Evolutionary conservation across 805 yeast species (phyloP).

Genomic region (Candida tammaniensis): DNA sequence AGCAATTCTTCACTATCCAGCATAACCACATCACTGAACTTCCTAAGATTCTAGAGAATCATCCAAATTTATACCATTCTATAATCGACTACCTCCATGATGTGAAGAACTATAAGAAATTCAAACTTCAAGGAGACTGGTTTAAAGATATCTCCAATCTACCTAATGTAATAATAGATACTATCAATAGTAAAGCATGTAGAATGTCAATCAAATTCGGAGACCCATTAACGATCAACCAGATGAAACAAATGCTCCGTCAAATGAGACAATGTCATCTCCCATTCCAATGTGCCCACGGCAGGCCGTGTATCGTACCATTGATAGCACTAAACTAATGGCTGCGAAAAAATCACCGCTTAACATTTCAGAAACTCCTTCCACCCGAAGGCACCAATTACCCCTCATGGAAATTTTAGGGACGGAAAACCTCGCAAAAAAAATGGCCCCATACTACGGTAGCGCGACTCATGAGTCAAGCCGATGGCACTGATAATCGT

Average conservation of each 20-base stretch:
- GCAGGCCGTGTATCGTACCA: conserved; percentile 72
- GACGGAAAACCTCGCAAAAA: too few relatives aligned
- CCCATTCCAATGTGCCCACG: conserved; percentile 86
- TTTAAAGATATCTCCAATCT: conserved; percentile 23
- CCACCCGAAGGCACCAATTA: too few relatives aligned
- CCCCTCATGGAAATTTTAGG: too few relatives aligned
- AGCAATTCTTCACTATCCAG: conserved; percentile 11
- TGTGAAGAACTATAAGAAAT: conserved; percentile 29
- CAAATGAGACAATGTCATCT: conserved; percentile 46
- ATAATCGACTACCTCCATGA: conserved; percentile 47
- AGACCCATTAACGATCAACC: conserved; percentile 36
- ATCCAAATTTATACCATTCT: background rate
- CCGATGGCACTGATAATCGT: too few relatives aligned
- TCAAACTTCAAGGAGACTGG: conserved; percentile 39
- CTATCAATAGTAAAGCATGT: conserved; percentile 63
- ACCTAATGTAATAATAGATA: conserved; percentile 51
- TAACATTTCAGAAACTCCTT: too few relatives aligned
- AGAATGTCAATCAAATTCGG: conserved; percentile 74
- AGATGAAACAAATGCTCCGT: conserved; percentile 45
- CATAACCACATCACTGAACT: background rate
- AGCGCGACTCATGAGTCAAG: too few relatives aligned
- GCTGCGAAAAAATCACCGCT: too few relatives aligned
- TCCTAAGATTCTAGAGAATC: background rate
- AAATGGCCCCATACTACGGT: too few relatives aligned
- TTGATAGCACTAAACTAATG: background rate